Percentiles rank a stretch among this genome's conserved stretches.
These are phyloP conservation scores for Huntiella moniliformis DNA, from an alignment of 2,329 filamentous ascomycete species.

Conservation along the genomic window DNA sequence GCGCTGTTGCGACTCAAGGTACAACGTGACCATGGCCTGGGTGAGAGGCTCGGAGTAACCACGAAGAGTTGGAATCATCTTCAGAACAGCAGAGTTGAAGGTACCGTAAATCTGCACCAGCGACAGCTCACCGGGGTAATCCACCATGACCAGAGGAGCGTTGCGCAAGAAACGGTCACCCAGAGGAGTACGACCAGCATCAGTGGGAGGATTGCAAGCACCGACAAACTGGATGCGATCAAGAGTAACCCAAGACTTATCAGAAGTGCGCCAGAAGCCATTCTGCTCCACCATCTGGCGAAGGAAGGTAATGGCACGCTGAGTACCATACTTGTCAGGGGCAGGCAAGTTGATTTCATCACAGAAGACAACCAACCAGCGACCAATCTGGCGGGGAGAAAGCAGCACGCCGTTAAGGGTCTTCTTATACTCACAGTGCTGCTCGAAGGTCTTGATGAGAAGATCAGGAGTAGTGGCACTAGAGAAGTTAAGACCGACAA, in stretches of 20 bases:
- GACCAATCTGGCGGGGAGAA: slow-evolving; percentile 86
- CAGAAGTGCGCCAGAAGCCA: slow-evolving; percentile 93
- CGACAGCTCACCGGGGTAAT: slow-evolving; percentile 91
- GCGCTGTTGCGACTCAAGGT: slow-evolving; percentile 77
- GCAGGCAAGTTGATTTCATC: slow-evolving; percentile 98
- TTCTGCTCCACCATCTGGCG: slow-evolving; percentile 97
- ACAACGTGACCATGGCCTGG: slow-evolving; percentile 93
- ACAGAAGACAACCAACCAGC: slow-evolving; percentile 97
- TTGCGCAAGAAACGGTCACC: slow-evolving; percentile 87
- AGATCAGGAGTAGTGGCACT: slow-evolving; percentile 96
- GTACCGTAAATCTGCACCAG: slow-evolving; percentile 96
- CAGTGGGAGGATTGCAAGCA: slow-evolving; percentile 94
- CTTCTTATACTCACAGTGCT: slow-evolving; percentile 99
- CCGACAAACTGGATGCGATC: slow-evolving; percentile 98
- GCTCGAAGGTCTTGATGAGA: slow-evolving; percentile 96
- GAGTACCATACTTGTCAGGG: slow-evolving; percentile 92
- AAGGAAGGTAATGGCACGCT: slow-evolving; percentile 91
- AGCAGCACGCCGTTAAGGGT: slow-evolving; percentile 90
- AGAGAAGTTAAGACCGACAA: slow-evolving; percentile 97
- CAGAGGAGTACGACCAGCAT: slow-evolving; percentile 88
- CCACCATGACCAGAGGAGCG: slow-evolving; percentile 97
- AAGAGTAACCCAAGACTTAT: slow-evolving; percentile 94
- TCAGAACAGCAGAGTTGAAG: slow-evolving; percentile 89
- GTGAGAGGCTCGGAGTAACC: slow-evolving; percentile 90
- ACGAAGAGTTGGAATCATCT: slow-evolving; percentile 86